Conservation (phyloP, 2,329 filamentous ascomycete species). For the Trichophyton verrucosum region DNA sequence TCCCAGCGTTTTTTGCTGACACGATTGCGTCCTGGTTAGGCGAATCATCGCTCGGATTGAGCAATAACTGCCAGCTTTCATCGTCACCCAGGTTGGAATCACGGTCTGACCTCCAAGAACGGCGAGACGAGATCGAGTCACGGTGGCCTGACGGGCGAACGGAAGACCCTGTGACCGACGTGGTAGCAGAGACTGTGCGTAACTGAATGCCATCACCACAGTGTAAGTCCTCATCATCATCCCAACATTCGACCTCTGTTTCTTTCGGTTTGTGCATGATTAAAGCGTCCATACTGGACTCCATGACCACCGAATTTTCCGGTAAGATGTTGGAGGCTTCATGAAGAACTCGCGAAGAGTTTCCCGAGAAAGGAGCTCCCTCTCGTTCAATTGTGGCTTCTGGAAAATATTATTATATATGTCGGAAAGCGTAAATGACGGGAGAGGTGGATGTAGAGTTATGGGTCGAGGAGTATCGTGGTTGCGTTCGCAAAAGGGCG, state of each 20-base stretch:
- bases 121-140: conserved; percentile 68
- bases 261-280: conserved; percentile 24
- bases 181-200: conserved; percentile 33
- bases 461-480: not conserved
- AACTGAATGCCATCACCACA: conserved; percentile 36
- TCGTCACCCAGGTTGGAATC: conserved; percentile 60
- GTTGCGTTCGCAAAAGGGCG: not conserved
- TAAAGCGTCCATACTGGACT: conserved; percentile 27
- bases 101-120: conserved; percentile 71
- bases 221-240: conserved; percentile 38
- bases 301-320: conserved; percentile 1
- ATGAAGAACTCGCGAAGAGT: conserved; percentile 6
- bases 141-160: conserved; percentile 40
- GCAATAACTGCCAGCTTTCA: conserved; percentile 76
- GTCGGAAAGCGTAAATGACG: not conserved
- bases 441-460: not conserved
- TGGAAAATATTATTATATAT: not conserved
- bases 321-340: conserved; percentile 1
- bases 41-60: conserved; percentile 73
- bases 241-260: conserved; percentile 37
- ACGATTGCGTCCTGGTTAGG: conserved; percentile 77
- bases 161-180: conserved; percentile 34
- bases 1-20: conserved; percentile 76
- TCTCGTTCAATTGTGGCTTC: not conserved
- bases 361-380: not conserved